Base-by-base conservation (phyloP, 257 asterid genomes). In the Anisodus tanguticus region DNA sequence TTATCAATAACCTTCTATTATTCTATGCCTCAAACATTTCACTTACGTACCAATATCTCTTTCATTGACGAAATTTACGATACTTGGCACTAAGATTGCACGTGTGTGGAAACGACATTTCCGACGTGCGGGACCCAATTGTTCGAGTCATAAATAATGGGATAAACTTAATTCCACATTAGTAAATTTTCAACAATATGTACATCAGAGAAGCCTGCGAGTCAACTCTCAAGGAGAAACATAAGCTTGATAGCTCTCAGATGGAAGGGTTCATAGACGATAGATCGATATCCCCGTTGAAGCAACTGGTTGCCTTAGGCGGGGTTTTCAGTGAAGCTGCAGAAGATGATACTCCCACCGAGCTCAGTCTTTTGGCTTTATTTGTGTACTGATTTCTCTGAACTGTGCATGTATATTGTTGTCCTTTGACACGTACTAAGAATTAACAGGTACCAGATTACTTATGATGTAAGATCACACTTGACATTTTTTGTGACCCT, bases 401-500 rank as follows among this genome's bases (percentile, higher is more conserved):
- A 64, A 8, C 54, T 79, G 9, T 35, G 51, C 22, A 47, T 39
- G 79, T 69, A 17, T 62, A 57, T 37, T 47, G 13, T 41, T 26
- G 79, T 43, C 12, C 53, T 76, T 37, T 86, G 57, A 6, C 58
- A 57, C 45, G 87, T 81, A 12, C 84, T 54, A n/a, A 12, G 80
- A 82, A 67, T 86, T 89, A 72, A 62, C 94, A 96, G 99, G 92
- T 96, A 63, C 98, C 98, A 0, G 97, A 93, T 81, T 91, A 94
- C 86, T 85, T 96, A 35, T 94, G 98, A 88, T 96, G 99, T 87
- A 94, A 92, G 47, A 90, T 96, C 78, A 92, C 93, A 58, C 87
- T 96, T 43, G 97, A 93, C 84, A 92, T 96, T 80, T 93, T 94
- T 8, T 95, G 97, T 77, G 99, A 94, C 88, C 98, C 98, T 3